Evolutionary conservation across 139 green algal species (phyloP).

Genomic region (Micractinium conductrix): DNA sequence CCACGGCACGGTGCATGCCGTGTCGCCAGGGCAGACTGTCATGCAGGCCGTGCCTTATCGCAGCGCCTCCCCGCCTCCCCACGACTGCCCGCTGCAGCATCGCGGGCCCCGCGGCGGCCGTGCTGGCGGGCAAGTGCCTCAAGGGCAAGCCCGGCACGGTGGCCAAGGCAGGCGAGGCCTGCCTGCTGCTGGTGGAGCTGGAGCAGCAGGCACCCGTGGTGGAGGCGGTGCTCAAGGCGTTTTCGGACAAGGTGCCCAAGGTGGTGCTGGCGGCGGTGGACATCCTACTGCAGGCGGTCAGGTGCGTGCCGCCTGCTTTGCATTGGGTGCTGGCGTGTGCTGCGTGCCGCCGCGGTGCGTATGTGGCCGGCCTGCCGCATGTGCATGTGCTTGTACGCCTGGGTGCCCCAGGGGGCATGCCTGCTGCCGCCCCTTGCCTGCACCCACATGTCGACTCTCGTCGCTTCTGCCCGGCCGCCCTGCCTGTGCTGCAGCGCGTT

Average conservation of each 20-base stretch:
- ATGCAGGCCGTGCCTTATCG: not conserved
- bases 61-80: not conserved
- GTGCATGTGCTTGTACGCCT: not conserved
- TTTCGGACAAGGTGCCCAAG: slow-evolving; percentile 92
- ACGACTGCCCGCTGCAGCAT: slow-evolving; percentile 45
- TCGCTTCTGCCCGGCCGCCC: not conserved
- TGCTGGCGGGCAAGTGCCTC: slow-evolving; percentile 83
- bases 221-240: slow-evolving; percentile 67
- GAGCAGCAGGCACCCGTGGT: slow-evolving; percentile 70
- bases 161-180: slow-evolving; percentile 68
- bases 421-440: not conserved
- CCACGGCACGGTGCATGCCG: too few species aligned
- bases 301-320: slow-evolving; percentile 37
- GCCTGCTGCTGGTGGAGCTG: slow-evolving; percentile 83
- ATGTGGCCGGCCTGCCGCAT: not conserved
- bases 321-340: not conserved
- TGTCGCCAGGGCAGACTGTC: too few species aligned
- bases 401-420: not conserved
- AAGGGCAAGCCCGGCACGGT: slow-evolving; percentile 85
- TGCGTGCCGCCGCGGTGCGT: not conserved
- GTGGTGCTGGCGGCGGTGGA: slow-evolving; percentile 83
- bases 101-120: slow-evolving; percentile 59
- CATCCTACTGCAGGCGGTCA: slow-evolving; percentile 57
- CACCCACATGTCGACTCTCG: not conserved
- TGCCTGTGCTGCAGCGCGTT: slow-evolving; percentile 64